Evolutionary conservation across 805 yeast genomes (phyloP).

Genomic region (Wickerhamiella allomyrinae): DNA sequence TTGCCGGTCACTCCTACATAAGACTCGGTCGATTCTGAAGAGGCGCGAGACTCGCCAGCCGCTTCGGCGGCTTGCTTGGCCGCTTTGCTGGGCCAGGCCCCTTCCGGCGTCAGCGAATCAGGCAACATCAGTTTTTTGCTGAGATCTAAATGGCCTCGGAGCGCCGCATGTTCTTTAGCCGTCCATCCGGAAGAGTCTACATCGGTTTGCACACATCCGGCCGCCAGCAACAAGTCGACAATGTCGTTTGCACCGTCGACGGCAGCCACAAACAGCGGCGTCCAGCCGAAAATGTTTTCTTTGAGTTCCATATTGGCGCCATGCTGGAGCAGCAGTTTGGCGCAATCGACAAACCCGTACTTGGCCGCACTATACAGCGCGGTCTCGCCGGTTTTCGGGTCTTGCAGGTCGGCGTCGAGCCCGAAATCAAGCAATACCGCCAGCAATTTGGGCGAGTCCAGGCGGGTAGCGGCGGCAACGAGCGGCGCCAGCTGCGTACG

Average conservation of each 20-base stretch:
- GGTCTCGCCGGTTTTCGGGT: constrained; percentile 45
- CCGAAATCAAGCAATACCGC: constrained; percentile 35
- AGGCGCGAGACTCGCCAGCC: background rate
- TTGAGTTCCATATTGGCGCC: constrained; percentile 65
- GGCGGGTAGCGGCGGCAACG: constrained; percentile 52
- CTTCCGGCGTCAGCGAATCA: background rate
- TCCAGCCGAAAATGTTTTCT: constrained; percentile 80
- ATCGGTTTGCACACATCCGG: constrained; percentile 39
- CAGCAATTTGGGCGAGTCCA: constrained; percentile 46
- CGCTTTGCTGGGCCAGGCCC: constrained; percentile 2
- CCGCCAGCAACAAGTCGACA: constrained; percentile 37
- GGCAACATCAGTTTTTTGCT: constrained; percentile 38
- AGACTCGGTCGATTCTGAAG: background rate
- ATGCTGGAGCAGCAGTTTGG: constrained; percentile 39
- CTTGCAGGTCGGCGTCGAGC: constrained; percentile 49
- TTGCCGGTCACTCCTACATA: background rate
- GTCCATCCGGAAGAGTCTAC: constrained; percentile 88
- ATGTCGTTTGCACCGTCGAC: constrained; percentile 61
- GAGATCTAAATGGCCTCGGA: constrained; percentile 70
- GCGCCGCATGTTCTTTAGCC: constrained; percentile 91
- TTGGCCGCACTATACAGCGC: constrained; percentile 72
- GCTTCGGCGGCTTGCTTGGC: background rate
- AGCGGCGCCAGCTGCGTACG: constrained; percentile 20
- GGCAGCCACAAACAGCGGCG: constrained; percentile 81
- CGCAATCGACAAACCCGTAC: constrained; percentile 39